phyloP scores from a whole-genome alignment of 805 yeast species.

The Ascoidea tarda region DNA sequence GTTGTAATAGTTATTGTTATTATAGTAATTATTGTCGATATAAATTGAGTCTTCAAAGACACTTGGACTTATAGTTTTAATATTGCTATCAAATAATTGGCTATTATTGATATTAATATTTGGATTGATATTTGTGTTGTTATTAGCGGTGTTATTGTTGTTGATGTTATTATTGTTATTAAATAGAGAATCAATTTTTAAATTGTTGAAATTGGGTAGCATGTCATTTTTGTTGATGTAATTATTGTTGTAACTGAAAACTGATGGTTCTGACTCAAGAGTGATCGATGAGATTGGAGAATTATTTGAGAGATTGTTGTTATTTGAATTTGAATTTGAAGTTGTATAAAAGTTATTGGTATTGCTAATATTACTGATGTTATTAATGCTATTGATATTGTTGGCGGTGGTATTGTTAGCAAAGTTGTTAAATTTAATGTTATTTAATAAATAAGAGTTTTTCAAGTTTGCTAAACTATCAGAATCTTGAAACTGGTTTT shows the following conservation, averaged over 20 bases:
- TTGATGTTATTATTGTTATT: background rate
- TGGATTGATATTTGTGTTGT: background rate
- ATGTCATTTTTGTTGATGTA: too few species aligned
- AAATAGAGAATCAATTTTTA: background rate
- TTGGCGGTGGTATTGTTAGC: too few species aligned
- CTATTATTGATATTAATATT: too few species aligned
- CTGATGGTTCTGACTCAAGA: background rate
- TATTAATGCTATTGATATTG: too few species aligned
- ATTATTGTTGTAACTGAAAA: too few species aligned
- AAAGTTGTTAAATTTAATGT: background rate
- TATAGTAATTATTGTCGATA: background rate
- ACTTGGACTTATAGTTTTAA: background rate
- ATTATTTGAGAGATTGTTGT: background rate
- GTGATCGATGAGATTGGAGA: background rate
- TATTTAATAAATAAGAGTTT: background rate
- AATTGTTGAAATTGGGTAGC: too few species aligned
- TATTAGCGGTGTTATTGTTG: background rate
- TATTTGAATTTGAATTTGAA: background rate
- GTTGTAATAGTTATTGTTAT: too few species aligned
- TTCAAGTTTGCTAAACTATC: background rate
- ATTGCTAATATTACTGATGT: too few species aligned
- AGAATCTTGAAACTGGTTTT: background rate
- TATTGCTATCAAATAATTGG: background rate
- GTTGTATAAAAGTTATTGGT: background rate
- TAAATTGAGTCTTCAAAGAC: background rate